Percentiles rank a stretch among this genome's conserved stretches.
These are phyloP conservation scores for Saccharomycopsis sp. DNA, from an alignment of 805 yeast species.

Conservation along the genomic window DNA sequence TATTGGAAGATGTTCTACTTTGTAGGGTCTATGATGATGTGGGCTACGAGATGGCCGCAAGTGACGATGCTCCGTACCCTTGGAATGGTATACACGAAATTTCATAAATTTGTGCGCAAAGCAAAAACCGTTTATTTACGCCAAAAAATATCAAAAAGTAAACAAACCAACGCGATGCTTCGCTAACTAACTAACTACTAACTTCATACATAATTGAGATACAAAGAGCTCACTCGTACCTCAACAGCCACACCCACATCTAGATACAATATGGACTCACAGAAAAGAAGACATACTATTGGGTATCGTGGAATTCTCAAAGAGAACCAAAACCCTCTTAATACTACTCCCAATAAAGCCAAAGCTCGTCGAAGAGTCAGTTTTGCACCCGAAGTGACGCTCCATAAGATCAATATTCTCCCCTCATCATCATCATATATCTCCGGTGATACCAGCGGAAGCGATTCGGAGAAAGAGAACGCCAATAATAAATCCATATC, in stretches of 20 bases:
- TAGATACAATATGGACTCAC: no score
- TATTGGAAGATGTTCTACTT: no score
- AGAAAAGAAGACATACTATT: conserved; percentile 19
- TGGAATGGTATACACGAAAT: no score
- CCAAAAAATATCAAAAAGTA: not conserved
- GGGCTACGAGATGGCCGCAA: no score
- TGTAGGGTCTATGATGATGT: no score
- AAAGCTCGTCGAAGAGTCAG: conserved; percentile 49
- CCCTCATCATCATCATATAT: conserved; percentile 20
- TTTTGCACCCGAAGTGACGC: conserved; percentile 60
- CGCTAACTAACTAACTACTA: not conserved
- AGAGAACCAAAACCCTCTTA: conserved; percentile 12
- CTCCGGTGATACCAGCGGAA: not conserved
- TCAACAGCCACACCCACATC: no score
- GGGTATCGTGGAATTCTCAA: conserved; percentile 19
- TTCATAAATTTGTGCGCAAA: no score
- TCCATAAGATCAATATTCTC: conserved; percentile 39
- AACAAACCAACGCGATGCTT: not conserved
- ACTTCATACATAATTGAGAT: no score
- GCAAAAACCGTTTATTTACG: not conserved
- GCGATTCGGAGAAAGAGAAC: not conserved
- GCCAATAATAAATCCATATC: not conserved
- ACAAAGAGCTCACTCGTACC: no score
- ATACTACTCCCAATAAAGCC: not conserved
- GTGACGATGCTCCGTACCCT: no score